Conservation (phyloP, 139 green algal genomes). For the Coelastrella sp. region DNA sequence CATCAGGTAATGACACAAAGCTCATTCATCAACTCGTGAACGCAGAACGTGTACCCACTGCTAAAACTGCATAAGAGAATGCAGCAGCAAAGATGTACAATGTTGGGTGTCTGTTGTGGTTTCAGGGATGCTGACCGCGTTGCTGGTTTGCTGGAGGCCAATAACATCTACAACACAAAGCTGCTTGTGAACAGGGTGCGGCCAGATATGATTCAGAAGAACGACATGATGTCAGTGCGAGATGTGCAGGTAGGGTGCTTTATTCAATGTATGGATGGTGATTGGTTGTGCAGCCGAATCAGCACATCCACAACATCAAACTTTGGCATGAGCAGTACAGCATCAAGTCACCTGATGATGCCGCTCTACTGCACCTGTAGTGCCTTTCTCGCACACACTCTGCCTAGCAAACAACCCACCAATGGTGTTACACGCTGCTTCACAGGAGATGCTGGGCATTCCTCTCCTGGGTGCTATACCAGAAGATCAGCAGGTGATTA, state of each 20-base stretch:
- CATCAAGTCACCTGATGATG: background rate
- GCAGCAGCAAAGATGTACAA: background rate
- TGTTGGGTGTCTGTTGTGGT: background rate
- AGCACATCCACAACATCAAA: background rate
- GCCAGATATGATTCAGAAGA: conserved; percentile 89
- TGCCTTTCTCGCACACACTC: too few relatives aligned
- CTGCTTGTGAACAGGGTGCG: conserved; percentile 92
- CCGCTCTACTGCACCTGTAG: too few relatives aligned
- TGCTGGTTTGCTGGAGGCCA: conserved; percentile 89
- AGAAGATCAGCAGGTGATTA: conserved; percentile 76
- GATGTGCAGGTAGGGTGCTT: conserved; percentile 74
- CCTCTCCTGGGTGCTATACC: conserved; percentile 76
- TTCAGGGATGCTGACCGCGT: conserved; percentile 85
- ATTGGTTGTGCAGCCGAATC: background rate
- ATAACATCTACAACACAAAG: conserved; percentile 90
- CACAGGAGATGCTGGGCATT: conserved; percentile 91
- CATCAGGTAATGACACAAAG: too few relatives aligned
- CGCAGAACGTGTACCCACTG: too few relatives aligned
- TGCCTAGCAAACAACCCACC: too few relatives aligned
- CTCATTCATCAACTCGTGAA: too few relatives aligned
- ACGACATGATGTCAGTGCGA: conserved; percentile 94
- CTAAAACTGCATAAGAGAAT: too few relatives aligned
- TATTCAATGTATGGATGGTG: background rate
- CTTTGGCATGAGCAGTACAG: background rate
- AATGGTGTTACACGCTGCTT: too few relatives aligned